Percentiles rank a stretch among this genome's conserved stretches.
Evolutionary conservation across 139 green algal species (phyloP).

Genomic region (Chlorella vulgaris): DNA sequence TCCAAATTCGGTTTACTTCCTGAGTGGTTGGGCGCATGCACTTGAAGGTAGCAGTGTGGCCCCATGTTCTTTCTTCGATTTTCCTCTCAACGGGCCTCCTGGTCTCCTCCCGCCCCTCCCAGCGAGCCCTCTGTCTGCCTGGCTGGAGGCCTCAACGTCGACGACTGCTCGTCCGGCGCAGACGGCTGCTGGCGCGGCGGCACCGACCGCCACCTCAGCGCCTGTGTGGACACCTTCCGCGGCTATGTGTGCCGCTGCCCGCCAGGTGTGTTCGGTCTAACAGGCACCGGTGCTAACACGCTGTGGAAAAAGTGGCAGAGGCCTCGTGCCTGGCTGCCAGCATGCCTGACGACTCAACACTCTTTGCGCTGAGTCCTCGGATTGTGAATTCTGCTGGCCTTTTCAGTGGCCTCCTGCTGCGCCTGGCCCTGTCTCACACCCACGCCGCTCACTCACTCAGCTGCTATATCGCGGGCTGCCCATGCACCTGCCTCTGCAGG

Average conservation of each 20-base stretch:
- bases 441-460: neutral
- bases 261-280: neutral
- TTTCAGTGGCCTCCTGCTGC: too few species aligned
- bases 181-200: conserved; percentile 58
- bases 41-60: too few species aligned
- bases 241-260: conserved; percentile 61
- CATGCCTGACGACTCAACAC: too few species aligned
- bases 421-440: neutral
- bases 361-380: too few species aligned
- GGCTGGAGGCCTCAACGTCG: conserved; percentile 38
- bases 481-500: conserved; percentile 14
- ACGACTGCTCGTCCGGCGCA: conserved; percentile 51
- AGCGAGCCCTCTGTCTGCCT: conserved; percentile 71
- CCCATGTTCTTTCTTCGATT: too few species aligned
- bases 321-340: neutral
- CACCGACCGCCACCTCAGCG: conserved; percentile 23
- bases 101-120: neutral
- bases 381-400: too few species aligned
- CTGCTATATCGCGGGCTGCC: neutral
- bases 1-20: too few species aligned
- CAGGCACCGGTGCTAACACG: neutral
- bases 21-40: too few species aligned
- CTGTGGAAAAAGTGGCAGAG: neutral
- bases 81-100: too few species aligned
- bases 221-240: conserved; percentile 78